Evolutionary conservation across 2,329 filamentous ascomycete species (phyloP).

Genomic region (Aspergillus sp.): DNA sequence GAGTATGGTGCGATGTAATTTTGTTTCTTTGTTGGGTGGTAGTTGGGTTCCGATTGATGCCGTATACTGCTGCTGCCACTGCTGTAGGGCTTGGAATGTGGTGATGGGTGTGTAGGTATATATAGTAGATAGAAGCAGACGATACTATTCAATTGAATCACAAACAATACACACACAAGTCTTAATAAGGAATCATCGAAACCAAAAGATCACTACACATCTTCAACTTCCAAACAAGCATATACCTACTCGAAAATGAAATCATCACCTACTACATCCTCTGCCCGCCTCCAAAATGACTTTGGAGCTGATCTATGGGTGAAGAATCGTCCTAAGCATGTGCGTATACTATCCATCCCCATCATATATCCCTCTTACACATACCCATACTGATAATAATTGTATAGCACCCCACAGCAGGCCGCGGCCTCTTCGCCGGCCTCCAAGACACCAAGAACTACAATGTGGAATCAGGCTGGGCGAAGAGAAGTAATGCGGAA

Average conservation of each 20-base stretch:
- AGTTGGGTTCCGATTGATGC: neutral
- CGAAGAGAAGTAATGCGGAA: slow-evolving; percentile 27
- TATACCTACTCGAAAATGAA: no score
- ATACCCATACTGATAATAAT: neutral
- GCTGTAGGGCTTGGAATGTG: no score
- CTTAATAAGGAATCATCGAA: no score
- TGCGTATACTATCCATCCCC: slow-evolving; percentile 14
- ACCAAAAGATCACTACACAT: neutral
- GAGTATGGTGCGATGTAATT: neutral
- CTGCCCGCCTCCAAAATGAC: slow-evolving; percentile 34
- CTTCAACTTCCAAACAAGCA: no score
- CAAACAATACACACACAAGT: no score
- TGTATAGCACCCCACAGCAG: slow-evolving; percentile 33
- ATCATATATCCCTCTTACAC: no score
- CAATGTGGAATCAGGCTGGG: slow-evolving; percentile 41
- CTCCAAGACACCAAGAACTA: slow-evolving; percentile 42
- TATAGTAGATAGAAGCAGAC: no score
- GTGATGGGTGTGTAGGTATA: no score
- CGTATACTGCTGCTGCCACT: no score
- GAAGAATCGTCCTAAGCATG: slow-evolving; percentile 21
- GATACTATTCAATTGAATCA: no score
- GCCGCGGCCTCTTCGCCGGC: slow-evolving; percentile 42
- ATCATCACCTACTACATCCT: neutral
- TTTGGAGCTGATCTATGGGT: slow-evolving; percentile 42
- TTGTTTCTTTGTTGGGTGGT: neutral